Evolutionary conservation across 176 grass and related monocot species (phyloP), one percentile per base, ranked within the genome.

Genomic region (Cenchrus fungigraminus): DNA sequence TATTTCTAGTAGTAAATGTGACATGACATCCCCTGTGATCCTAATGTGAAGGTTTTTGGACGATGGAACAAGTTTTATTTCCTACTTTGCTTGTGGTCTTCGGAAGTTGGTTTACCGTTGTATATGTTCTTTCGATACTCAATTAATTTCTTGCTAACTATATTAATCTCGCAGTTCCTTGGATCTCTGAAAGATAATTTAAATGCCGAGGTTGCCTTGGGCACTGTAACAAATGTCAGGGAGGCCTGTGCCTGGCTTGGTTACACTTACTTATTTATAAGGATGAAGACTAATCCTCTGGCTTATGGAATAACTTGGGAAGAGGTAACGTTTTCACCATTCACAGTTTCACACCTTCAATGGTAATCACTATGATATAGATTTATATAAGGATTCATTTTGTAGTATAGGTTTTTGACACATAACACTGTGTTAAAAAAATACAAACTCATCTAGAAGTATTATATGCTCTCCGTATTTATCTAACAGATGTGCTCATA

Each of bases 221-320:
- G 96, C 28, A 98, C 96, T 32, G 96, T 98, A 74, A 98, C 96
- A 83, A 98, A 98, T 90, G 89, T 98, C 60, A 98, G 84, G 81
- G 96, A 98, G 77, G 96, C 96, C 11, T 98, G 96, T 86, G 87
- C 92, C 32, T 98, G 96, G 96, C 96, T 98, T 93, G 96, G 96
- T 40, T 98, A 98, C 78, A 95, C 96, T 70, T 98, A 98, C 77
- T 90, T 98, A 85, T 98, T 95, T 90, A 98, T 93, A 90, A 92
- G 96, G 89, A 98, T 98, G 96, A 98, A 93, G 87, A 89, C 91
- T 22, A 98, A 98, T 90, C 96, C 96, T 89, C 79, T 98, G 57
- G 96, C 85, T 64, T 98, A 98, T 84, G 93, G 96, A 60, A 93
- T 98, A 91, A 78, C 93, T 64, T 98, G 96, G 96, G 96, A 98